phyloP scores from a whole-genome alignment of 305 asterid genomes.

The Salvia sclarea region DNA sequence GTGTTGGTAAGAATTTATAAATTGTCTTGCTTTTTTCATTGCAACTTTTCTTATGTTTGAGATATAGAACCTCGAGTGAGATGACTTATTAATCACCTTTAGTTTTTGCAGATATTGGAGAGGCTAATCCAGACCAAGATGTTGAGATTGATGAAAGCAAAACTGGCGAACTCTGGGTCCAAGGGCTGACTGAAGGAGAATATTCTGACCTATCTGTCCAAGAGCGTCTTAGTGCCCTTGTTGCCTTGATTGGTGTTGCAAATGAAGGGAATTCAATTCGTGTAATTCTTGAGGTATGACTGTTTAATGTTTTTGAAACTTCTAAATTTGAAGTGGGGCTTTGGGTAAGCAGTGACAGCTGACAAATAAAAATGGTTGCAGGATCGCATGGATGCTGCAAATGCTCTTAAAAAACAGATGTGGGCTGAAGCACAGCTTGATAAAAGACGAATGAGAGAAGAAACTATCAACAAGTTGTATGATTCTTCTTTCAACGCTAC shows the following conservation, averaged over 20 bases:
- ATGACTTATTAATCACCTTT: constrained; percentile 28
- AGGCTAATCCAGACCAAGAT: constrained; percentile 53
- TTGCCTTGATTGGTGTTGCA: constrained; percentile 81
- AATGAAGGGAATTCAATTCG: constrained; percentile 98
- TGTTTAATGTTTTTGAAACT: constrained; percentile 17
- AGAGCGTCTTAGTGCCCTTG: constrained; percentile 96
- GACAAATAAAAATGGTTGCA: constrained; percentile 43
- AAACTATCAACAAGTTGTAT: constrained; percentile 51
- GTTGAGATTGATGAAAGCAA: constrained; percentile 87
- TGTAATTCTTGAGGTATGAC: constrained; percentile 83
- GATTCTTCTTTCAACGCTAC: constrained; percentile 60
- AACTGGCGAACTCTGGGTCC: constrained; percentile 94
- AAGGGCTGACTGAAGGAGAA: constrained; percentile 96
- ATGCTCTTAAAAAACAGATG: constrained; percentile 91
- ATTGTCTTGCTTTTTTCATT: constrained; percentile 9
- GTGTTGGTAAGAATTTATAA: constrained; percentile 50
- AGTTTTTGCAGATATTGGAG: constrained; percentile 46
- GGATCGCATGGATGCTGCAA: constrained; percentile 97
- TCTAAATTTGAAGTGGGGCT: constrained; percentile 10
- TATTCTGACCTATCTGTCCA: constrained; percentile 90
- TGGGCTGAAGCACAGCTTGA: constrained; percentile 98
- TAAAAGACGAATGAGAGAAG: constrained; percentile 89
- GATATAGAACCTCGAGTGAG: constrained; percentile 16
- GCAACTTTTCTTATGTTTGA: not conserved
- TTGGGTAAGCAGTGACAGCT: constrained; percentile 28